Conservation (phyloP, 331 rosid genomes). For the Quercus lobata region DNA sequence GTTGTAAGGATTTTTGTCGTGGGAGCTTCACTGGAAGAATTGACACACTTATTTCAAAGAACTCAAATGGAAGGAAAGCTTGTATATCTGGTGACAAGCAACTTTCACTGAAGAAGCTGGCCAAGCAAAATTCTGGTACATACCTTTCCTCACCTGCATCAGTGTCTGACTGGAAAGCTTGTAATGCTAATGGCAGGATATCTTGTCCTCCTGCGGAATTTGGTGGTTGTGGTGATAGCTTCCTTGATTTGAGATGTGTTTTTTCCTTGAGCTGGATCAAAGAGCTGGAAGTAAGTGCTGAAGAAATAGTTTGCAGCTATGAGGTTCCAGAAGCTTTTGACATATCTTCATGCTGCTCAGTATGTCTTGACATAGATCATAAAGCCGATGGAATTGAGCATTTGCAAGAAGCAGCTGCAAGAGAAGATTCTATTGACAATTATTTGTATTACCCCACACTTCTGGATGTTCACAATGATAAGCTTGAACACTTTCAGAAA, state of each 20-base stretch:
- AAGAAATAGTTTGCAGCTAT: conserved; percentile 97
- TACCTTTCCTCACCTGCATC: conserved; percentile 31
- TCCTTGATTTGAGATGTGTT: conserved; percentile 76
- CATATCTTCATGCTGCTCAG: conserved; percentile 57
- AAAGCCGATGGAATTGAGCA: conserved; percentile 39
- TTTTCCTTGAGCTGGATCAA: conserved; percentile 69
- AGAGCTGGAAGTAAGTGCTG: conserved; percentile 88
- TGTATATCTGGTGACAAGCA: conserved; percentile 29
- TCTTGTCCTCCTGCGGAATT: conserved; percentile 63
- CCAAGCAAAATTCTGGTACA: conserved; percentile 10
- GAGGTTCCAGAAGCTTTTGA: conserved; percentile 89
- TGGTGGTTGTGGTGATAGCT: conserved; percentile 73
- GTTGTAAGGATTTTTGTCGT: conserved; percentile 51
- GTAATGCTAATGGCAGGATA: conserved; percentile 33
- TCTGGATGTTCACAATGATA: conserved; percentile 46
- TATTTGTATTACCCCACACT: conserved; percentile 63
- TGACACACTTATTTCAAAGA: conserved; percentile 25
- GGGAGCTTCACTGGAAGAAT: conserved; percentile 37
- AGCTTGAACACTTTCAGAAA: conserved; percentile 89
- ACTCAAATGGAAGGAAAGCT: conserved; percentile 32
- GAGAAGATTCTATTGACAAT: conserved; percentile 79
- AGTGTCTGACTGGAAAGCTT: conserved; percentile 37
- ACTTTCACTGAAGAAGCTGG: conserved; percentile 33
- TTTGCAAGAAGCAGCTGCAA: conserved; percentile 61
- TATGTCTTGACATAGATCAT: conserved; percentile 57